These are phyloP conservation scores for Rhizophlyctis rosea DNA, from an alignment of 192 early-diverging fungal species.

Conservation along the genomic window DNA sequence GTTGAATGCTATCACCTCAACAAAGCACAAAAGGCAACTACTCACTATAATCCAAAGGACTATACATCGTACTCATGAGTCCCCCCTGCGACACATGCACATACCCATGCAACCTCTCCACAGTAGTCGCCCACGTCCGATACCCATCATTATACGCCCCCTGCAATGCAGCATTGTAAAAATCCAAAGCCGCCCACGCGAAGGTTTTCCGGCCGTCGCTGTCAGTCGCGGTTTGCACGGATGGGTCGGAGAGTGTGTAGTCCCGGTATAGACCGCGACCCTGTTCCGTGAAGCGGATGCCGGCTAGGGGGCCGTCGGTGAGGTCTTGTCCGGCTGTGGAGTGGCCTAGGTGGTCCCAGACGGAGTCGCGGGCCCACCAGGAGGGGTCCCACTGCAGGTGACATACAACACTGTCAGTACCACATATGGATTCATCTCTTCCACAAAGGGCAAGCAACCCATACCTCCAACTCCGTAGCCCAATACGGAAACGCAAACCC, in stretches of 20 bases:
- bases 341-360: neutral
- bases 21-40: no score
- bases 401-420: no score
- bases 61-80: neutral
- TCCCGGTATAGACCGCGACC: neutral
- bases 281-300: neutral
- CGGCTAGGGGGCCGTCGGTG: neutral
- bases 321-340: neutral
- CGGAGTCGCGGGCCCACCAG: neutral
- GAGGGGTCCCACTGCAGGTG: neutral
- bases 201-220: no score
- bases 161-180: neutral
- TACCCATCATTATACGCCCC: neutral
- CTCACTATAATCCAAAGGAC: neutral
- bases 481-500: neutral
- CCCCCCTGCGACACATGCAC: neutral
- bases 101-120: neutral
- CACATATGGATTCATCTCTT: no score
- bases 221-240: no score
- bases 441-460: no score
- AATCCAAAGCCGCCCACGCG: neutral
- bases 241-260: neutral
- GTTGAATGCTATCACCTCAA: no score
- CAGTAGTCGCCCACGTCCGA: neutral
- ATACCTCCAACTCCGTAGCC: no score